Conservation (phyloP, 805 yeast species). For the Osmozyma mogii region DNA sequence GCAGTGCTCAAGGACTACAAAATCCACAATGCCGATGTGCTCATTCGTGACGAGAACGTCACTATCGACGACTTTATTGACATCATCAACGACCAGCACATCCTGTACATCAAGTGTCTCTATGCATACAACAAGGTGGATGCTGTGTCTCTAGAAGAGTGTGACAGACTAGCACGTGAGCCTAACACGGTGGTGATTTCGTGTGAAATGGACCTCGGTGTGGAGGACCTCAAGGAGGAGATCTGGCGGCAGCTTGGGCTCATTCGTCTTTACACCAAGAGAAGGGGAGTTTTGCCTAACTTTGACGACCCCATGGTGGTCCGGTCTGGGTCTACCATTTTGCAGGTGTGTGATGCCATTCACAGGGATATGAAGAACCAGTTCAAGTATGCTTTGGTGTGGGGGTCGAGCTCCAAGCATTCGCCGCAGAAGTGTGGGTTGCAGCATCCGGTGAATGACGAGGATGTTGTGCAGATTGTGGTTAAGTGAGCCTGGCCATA, state of each 20-base stretch:
- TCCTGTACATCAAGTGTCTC: constrained; percentile 83
- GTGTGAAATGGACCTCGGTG: constrained; percentile 80
- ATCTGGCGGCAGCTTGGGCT: constrained; percentile 86
- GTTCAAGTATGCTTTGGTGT: constrained; percentile 89
- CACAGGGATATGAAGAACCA: constrained; percentile 89
- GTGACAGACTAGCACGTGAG: constrained; percentile 83
- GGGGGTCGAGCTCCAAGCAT: constrained; percentile 95
- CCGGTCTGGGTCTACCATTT: constrained; percentile 67
- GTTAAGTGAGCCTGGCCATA: constrained; percentile 53
- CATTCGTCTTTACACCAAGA: constrained; percentile 78
- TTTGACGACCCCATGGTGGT: constrained; percentile 90
- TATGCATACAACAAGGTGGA: constrained; percentile 94
- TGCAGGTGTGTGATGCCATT: constrained; percentile 82
- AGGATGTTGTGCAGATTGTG: constrained; percentile 88
- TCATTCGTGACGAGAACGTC: constrained; percentile 79
- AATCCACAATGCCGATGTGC: constrained; percentile 88
- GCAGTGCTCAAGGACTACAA: constrained; percentile 78
- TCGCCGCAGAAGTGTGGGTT: constrained; percentile 96
- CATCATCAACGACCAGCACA: constrained; percentile 77
- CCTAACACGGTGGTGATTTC: constrained; percentile 94
- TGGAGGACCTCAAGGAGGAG: constrained; percentile 82
- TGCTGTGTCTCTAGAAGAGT: constrained; percentile 90
- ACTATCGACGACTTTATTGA: constrained; percentile 92
- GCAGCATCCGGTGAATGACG: constrained; percentile 75
- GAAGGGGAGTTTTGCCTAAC: constrained; percentile 75